Base-by-base conservation (phyloP, 352 stramenopile species). In the Phytophthora multivora region DNA sequence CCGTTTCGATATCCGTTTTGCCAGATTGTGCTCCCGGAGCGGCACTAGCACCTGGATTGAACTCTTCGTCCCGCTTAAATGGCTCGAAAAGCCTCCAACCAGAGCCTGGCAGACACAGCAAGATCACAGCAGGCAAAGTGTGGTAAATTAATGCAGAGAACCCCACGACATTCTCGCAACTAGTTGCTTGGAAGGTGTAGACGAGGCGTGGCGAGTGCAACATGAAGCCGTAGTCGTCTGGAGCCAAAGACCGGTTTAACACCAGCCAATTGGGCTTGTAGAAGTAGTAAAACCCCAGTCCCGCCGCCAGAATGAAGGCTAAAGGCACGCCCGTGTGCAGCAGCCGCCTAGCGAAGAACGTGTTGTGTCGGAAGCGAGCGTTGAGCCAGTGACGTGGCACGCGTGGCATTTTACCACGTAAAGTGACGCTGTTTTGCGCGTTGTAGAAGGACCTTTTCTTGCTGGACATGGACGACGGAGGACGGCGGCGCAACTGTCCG, bases 141-240 rank as follows among this genome's bases (percentile, higher is more conserved):
- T 91, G 82, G 66, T 83, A 91, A 54, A 89, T 81, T n/a, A 89
- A 64, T 10, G 80, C 71, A 6, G 82, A 86, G 59, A 93, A 95
- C 2, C 79, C 83, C 47, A 93, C 79, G 54, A 92, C 85, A 52
- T 92, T 94, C 42, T 91, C 74, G 25, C 87, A 95, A 30, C 78
- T 69, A 13, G 63, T 80, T 21, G 80, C 78, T 30, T 89, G 77
- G 31, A 93, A 89, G 10, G 75, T 79, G 72, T 90, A 91, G 38
- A 93, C 80, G 1, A 58, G 35, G 15, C 61, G 60, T 2, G 83
- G 79, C 16, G 69, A 69, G 3, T 62, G 46, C 40, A 93, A 59
- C 39, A 59, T 64, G 59, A 93, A 93, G 23, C 85, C 85, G 28
- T 78, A 74, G 13, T 58, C 40, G 2, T 59, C 9, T 0, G 73